A percentile compares a stretch with the other conserved stretches of the same genome.
Evolutionary conservation across 177 flowering plant species (phyloP).

Genomic region (Tripterygium wilfordii): DNA sequence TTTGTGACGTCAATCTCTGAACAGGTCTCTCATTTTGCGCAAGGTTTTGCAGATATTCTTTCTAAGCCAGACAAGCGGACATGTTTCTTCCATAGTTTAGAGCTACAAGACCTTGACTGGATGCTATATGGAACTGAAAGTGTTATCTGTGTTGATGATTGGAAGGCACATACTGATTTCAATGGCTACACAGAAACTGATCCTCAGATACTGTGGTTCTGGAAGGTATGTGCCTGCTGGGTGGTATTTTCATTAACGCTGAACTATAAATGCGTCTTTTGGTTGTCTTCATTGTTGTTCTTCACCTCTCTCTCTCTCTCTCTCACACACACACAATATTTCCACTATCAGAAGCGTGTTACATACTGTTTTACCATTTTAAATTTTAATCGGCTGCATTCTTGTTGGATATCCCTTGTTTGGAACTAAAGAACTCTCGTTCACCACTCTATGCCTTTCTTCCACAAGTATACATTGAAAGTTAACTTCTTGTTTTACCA

Average conservation of each 20-base stretch:
- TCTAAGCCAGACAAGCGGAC: slow-evolving; percentile 19
- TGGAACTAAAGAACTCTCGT: no score
- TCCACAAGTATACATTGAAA: no score
- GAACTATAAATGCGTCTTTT: no score
- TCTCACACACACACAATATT: no score
- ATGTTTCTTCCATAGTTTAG: slow-evolving; percentile 60
- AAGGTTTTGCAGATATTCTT: slow-evolving; percentile 75
- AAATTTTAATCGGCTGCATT: no score
- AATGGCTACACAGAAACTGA: slow-evolving; percentile 67
- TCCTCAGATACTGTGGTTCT: slow-evolving; percentile 79
- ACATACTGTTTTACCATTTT: no score
- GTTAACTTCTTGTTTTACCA: no score
- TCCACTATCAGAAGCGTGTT: no score
- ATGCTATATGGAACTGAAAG: slow-evolving; percentile 76
- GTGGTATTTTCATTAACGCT: slow-evolving; percentile 1
- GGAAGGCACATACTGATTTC: slow-evolving; percentile 88
- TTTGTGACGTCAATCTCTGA: slow-evolving; percentile 60
- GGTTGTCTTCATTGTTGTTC: no score
- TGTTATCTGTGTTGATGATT: slow-evolving; percentile 62
- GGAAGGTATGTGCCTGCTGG: slow-evolving; percentile 55
- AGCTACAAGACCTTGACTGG: slow-evolving; percentile 69
- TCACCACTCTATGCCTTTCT: no score
- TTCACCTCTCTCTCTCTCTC: no score
- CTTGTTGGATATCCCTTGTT: no score
- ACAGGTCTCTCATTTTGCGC: slow-evolving; percentile 56